A percentile compares a stretch with the other conserved stretches of the same genome.
These are phyloP conservation scores for Funneliformis mosseae DNA, from an alignment of 192 early-diverging fungal species.

Conservation along the genomic window DNA sequence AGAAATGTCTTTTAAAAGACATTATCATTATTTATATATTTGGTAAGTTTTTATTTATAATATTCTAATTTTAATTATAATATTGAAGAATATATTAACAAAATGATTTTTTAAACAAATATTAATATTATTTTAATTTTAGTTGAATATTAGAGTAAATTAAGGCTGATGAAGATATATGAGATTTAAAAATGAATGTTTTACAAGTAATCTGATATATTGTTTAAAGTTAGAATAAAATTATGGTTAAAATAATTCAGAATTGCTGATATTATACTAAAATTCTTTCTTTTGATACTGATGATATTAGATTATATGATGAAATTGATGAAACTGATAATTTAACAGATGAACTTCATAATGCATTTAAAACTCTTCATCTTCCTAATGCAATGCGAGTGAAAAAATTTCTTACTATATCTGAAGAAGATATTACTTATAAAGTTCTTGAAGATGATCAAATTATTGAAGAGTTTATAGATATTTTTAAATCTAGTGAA, in stretches of 20 bases:
- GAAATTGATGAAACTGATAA: neutral
- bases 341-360: neutral
- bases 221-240: too few species aligned
- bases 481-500: neutral
- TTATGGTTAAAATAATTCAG: too few species aligned
- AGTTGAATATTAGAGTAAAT: too few species aligned
- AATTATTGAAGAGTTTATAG: slow-evolving; percentile 3
- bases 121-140: neutral
- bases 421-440: too few species aligned
- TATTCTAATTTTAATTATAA: neutral
- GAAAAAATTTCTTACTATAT: slow-evolving; percentile 5
- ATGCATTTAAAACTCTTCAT: neutral
- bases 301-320: neutral
- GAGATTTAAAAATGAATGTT: too few species aligned
- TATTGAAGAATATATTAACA: slow-evolving; percentile 12
- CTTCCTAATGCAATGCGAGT: slow-evolving; percentile 8
- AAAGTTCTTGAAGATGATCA: too few species aligned
- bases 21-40: neutral
- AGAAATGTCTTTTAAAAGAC: too few species aligned
- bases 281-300: neutral
- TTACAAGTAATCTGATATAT: neutral
- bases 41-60: neutral
- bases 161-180: too few species aligned
- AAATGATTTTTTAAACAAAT: too few species aligned
- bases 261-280: too few species aligned